Evolutionary conservation across 1,284 basidiomycete species (phyloP).

Genomic region (Fistulina hepatica): DNA sequence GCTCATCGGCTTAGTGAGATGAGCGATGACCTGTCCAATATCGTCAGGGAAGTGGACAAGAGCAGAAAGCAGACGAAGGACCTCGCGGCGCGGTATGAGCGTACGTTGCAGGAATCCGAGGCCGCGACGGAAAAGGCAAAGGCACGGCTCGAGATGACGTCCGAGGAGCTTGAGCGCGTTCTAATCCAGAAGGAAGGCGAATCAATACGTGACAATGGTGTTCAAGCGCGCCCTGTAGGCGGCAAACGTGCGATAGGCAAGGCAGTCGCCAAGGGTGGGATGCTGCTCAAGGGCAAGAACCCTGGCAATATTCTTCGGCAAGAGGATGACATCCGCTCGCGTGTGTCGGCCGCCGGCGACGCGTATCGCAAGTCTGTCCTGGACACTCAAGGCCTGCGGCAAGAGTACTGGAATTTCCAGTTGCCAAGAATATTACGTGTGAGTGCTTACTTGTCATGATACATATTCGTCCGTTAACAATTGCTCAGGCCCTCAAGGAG

Average conservation of each 20-base stretch:
- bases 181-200: conserved; percentile 93
- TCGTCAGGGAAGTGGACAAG: conserved; percentile 91
- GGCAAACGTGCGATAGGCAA: conserved; percentile 72
- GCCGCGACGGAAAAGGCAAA: conserved; percentile 83
- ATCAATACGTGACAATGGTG: conserved; percentile 66
- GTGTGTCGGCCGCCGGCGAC: conserved; percentile 82
- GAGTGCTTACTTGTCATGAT: conserved; percentile 22
- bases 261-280: conserved; percentile 85
- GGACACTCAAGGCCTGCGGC: conserved; percentile 81
- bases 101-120: conserved; percentile 85
- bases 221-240: conserved; percentile 48
- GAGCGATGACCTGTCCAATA: conserved; percentile 82
- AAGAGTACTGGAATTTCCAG: conserved; percentile 98
- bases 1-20: conserved; percentile 85
- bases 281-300: conserved; percentile 89
- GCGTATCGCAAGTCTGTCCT: conserved; percentile 86
- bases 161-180: conserved; percentile 93
- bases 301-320: conserved; percentile 86
- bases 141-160: conserved; percentile 75
- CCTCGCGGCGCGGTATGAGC: conserved; percentile 78
- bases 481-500: conserved; percentile 78
- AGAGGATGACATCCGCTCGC: conserved; percentile 85
- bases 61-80: conserved; percentile 93
- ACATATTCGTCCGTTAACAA: conserved; percentile 1
- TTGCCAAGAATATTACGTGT: conserved; percentile 88